Conservation (phyloP, 2,329 filamentous ascomycete genomes). For the Talaromyces verruculosus region DNA sequence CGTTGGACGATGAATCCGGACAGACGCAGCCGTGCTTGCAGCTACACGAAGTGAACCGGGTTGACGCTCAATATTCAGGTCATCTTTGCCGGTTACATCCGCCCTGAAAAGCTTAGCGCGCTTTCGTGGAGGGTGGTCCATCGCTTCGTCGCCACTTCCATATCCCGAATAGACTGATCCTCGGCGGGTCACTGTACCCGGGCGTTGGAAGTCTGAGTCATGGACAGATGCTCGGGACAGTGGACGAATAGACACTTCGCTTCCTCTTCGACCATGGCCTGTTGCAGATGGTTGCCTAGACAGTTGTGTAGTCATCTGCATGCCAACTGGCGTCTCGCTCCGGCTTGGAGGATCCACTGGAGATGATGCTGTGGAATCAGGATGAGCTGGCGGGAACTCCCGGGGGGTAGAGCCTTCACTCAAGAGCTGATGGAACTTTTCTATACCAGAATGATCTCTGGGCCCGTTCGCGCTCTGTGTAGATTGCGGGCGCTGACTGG, state of each 20-base stretch:
- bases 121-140: conserved; percentile 66
- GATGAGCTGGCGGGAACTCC: conserved; percentile 38
- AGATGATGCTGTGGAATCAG: conserved; percentile 42
- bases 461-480: conserved; percentile 34
- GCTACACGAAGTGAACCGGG: conserved; percentile 83
- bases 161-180: conserved; percentile 57
- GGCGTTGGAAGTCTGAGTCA: conserved; percentile 33
- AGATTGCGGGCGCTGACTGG: conserved; percentile 27
- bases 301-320: conserved; percentile 27
- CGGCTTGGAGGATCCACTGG: conserved; percentile 36
- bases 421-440: conserved; percentile 46
- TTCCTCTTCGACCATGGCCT: conserved; percentile 32
- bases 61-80: conserved; percentile 66
- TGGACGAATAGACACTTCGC: conserved; percentile 54
- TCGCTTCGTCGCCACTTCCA: conserved; percentile 69
- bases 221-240: conserved; percentile 60
- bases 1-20: conserved; percentile 79
- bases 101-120: conserved; percentile 74
- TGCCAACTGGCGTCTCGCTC: conserved; percentile 39
- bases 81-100: conserved; percentile 67
- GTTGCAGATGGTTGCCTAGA: conserved; percentile 30
- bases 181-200: conserved; percentile 32
- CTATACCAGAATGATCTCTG: conserved; percentile 45
- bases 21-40: conserved; percentile 83
- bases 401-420: conserved; percentile 47